phyloP scores from a whole-genome alignment of 2,329 filamentous ascomycete species.

The Monosporascus ibericus region DNA sequence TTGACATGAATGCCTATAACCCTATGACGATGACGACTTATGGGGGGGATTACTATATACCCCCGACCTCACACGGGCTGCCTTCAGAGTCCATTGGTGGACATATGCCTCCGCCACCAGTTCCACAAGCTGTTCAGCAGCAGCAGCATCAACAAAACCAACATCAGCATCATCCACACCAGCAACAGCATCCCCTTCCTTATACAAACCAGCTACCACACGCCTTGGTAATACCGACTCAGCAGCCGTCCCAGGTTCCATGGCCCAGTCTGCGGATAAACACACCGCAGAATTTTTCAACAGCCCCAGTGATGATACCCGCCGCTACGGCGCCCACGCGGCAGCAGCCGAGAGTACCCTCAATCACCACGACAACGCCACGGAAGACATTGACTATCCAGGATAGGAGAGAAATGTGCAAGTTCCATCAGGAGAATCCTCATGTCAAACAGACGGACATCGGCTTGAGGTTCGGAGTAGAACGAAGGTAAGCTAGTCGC shows the following conservation, averaged over 20 bases:
- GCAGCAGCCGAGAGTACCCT: slow-evolving; percentile 44
- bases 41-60: slow-evolving; percentile 55
- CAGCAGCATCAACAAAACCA: slow-evolving; percentile 31
- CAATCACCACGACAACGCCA: slow-evolving; percentile 56
- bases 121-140: slow-evolving; percentile 53
- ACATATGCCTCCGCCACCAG: slow-evolving; percentile 52
- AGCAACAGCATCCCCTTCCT: not conserved
- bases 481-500: slow-evolving; percentile 70
- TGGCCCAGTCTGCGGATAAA: slow-evolving; percentile 83
- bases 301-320: slow-evolving; percentile 54
- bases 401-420: slow-evolving; percentile 87
- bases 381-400: slow-evolving; percentile 86
- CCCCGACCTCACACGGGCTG: slow-evolving; percentile 40
- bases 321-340: slow-evolving; percentile 45
- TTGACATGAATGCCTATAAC: slow-evolving; percentile 55
- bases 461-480: slow-evolving; percentile 89
- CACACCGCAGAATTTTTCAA: slow-evolving; percentile 54
- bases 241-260: slow-evolving; percentile 35
- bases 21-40: slow-evolving; percentile 68
- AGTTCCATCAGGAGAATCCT: slow-evolving; percentile 86
- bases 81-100: slow-evolving; percentile 44
- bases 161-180: not conserved
- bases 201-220: slow-evolving; percentile 48
- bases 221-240: slow-evolving; percentile 65
- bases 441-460: slow-evolving; percentile 94